These are phyloP conservation scores for Torrubiellomyces zombiae DNA, from an alignment of 2,329 filamentous ascomycete genomes.

Conservation along the genomic window DNA sequence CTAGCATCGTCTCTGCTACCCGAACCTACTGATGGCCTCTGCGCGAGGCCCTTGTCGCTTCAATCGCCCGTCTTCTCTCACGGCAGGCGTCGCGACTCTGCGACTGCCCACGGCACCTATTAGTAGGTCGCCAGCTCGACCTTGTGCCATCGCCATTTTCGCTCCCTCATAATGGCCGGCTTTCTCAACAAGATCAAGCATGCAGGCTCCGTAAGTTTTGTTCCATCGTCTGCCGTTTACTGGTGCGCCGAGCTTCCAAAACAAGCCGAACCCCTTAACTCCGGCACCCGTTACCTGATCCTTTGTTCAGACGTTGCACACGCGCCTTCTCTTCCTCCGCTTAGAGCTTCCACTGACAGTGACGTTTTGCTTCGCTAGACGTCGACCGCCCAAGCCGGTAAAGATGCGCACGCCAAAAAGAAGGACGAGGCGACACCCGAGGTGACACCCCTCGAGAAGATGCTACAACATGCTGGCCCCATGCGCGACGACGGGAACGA, in stretches of 20 bases:
- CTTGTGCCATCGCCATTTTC: constrained; percentile 2
- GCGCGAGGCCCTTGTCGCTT: too few species aligned
- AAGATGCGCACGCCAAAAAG: constrained; percentile 34
- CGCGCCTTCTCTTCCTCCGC: too few species aligned
- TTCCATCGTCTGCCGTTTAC: too few species aligned
- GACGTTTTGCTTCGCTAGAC: too few species aligned
- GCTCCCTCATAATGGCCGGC: constrained; percentile 29
- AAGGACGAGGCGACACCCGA: constrained; percentile 43
- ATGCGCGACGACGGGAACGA: constrained; percentile 79
- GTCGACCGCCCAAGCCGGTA: constrained; percentile 22
- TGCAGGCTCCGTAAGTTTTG: constrained; percentile 32
- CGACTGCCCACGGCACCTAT: constrained; percentile 10
- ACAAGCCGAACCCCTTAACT: too few species aligned
- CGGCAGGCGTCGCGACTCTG: constrained; percentile 19
- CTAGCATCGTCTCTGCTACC: too few species aligned
- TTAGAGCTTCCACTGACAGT: constrained; percentile 14
- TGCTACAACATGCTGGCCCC: constrained; percentile 67
- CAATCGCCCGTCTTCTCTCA: constrained; percentile 12
- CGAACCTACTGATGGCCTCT: too few species aligned
- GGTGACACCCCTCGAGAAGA: constrained; percentile 49
- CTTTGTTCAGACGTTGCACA: too few species aligned
- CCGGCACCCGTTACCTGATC: too few species aligned
- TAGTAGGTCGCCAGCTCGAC: constrained; percentile 1
- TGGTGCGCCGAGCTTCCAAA: too few species aligned
- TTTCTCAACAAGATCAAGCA: constrained; percentile 44